A percentile compares a stretch with the other conserved stretches of the same genome.
These are phyloP conservation scores for Lichtheimia hyalospora DNA, from an alignment of 371 early-diverging fungal genomes.

Conservation along the genomic window DNA sequence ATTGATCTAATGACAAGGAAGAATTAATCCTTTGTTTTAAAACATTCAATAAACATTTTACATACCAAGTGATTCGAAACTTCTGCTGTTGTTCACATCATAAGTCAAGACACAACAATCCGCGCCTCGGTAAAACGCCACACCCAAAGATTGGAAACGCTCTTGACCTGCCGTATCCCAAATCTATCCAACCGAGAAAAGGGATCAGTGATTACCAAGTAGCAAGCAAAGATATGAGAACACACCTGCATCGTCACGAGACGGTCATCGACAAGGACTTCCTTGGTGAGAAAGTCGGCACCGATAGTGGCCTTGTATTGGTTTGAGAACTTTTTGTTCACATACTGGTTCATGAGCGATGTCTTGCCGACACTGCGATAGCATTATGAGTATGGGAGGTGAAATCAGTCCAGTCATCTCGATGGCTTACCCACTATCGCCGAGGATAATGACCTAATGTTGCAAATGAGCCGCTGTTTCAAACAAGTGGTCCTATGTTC, in stretches of 20 bases:
- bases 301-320: constrained; percentile 99
- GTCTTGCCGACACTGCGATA: constrained; percentile 87
- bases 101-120: constrained; percentile 98
- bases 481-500: background rate
- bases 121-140: constrained; percentile 98
- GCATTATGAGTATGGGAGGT: background rate
- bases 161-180: constrained; percentile 97
- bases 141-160: constrained; percentile 97
- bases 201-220: background rate
- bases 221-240: background rate
- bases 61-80: constrained; percentile 92
- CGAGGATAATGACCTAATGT: constrained; percentile 85
- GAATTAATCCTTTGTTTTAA: background rate
- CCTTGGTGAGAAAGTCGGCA: constrained; percentile 99
- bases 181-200: constrained; percentile 45
- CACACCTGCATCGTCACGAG: constrained; percentile 90
- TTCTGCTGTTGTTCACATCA: constrained; percentile 94
- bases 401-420: background rate
- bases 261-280: constrained; percentile 88
- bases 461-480: background rate
- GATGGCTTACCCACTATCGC: constrained; percentile 80
- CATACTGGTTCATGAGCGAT: constrained; percentile 98
- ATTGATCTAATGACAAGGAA: constrained; percentile 48
- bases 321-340: constrained; percentile 96
- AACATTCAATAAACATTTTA: background rate